Evolutionary conservation across 2,329 filamentous ascomycete genomes (phyloP), one percentile per base, ranked within the genome.

Genomic region (Trichophaea hybrida): DNA sequence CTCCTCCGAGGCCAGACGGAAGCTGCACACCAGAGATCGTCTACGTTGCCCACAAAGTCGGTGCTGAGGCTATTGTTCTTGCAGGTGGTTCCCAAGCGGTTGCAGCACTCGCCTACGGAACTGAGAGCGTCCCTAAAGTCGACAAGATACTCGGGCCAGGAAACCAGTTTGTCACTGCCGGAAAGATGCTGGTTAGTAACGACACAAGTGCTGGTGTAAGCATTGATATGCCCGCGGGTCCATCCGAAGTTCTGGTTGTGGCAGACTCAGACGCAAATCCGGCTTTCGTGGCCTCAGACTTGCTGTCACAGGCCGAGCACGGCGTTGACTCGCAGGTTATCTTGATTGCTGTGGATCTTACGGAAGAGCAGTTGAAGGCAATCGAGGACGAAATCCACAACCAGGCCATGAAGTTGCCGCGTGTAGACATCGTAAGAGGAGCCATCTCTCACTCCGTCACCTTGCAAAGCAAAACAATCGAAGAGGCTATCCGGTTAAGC

Each of bases 111-210:
- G 93, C 93, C 1, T 98, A 98, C 74, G 93, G 93, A 52, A 98
- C 93, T 0, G 86, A 96, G 73, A 91, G 84, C 68, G 82, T 98
- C 55, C 87, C 78, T 72, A 98, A 98, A 76, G 93, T 98, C 6
- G 93, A 98, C 78, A 98, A 98, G 80, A 96, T 98, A 68, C 81
- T 97, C 10, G 93, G 93, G 0, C 93, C 93, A 2, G 93, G 93
- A 38, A 98, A 98, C 74, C 93, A 97, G 73, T 98, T 97, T 70
- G 93, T 98, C 44, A 98, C 93, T 0, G 93, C 93, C 0, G 93
- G 88, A 56, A 98, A 98, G 80, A 98, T 98, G 93, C 80, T 90
- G 68, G 93, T 98, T 48, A 88, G 85, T 73, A 98, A 98, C 73
- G 93, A 98, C 71, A 97, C 93, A 49, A 94, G 89, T 61, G 93